A percentile compares a stretch with the other conserved stretches of the same genome.
Evolutionary conservation across 768 basidiomycete genomes (phyloP).

Genomic region (Mycena maculata): DNA sequence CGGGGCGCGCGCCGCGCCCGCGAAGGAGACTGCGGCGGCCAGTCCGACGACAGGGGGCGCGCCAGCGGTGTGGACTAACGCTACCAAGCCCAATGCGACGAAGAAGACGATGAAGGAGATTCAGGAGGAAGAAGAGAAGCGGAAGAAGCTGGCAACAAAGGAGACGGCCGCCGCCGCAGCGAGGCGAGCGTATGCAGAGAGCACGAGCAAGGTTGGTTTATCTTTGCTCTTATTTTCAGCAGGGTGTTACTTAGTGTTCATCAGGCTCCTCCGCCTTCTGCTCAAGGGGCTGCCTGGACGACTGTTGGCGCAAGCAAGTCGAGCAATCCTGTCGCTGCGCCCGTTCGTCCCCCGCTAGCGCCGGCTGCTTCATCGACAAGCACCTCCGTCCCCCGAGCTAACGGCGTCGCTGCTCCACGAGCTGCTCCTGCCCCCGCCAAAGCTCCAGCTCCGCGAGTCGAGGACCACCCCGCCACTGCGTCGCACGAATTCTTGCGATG

Average conservation of each 20-base stretch:
- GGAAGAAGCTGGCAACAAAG: slow-evolving; percentile 77
- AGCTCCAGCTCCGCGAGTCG: slow-evolving; percentile 56
- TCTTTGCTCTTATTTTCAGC: slow-evolving; percentile 9
- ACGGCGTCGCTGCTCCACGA: slow-evolving; percentile 50
- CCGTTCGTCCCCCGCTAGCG: slow-evolving; percentile 50
- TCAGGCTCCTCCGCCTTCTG: slow-evolving; percentile 46
- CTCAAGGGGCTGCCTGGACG: slow-evolving; percentile 76
- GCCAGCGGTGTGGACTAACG: slow-evolving; percentile 80
- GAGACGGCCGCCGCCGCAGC: slow-evolving; percentile 65
- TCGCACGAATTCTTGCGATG: slow-evolving; percentile 94
- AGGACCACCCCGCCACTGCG: slow-evolving; percentile 75
- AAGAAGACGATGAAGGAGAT: slow-evolving; percentile 99
- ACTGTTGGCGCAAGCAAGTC: slow-evolving; percentile 76
- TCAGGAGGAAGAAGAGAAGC: slow-evolving; percentile 94
- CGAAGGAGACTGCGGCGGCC: slow-evolving; percentile 56
- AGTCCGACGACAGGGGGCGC: slow-evolving; percentile 32
- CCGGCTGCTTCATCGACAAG: slow-evolving; percentile 45
- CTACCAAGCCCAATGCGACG: slow-evolving; percentile 60
- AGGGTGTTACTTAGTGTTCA: slow-evolving; percentile 29
- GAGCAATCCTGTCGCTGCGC: slow-evolving; percentile 58
- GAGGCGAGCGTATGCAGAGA: slow-evolving; percentile 83
- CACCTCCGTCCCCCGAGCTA: slow-evolving; percentile 49
- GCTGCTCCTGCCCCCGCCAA: slow-evolving; percentile 50
- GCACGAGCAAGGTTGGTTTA: slow-evolving; percentile 72
- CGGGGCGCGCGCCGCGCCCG: slow-evolving; percentile 58